Conservation (phyloP, 768 basidiomycete species). For the Psilocybe cyanescens region DNA sequence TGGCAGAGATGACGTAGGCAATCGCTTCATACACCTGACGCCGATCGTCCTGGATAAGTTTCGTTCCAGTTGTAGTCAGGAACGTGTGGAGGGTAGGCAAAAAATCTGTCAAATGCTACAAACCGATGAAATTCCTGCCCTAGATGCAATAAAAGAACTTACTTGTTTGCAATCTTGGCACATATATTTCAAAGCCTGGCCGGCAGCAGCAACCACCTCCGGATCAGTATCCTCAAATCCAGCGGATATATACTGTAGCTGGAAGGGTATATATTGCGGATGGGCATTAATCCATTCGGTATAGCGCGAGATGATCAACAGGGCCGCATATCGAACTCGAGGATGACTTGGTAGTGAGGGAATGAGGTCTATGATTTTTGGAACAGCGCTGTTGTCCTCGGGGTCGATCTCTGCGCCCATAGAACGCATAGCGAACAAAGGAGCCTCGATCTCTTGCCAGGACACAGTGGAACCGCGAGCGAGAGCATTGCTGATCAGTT, state of each 20-base stretch:
- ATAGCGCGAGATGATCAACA: slow-evolving; percentile 94
- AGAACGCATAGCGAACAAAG: slow-evolving; percentile 95
- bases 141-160: slow-evolving; percentile 17
- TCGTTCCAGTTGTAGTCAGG: slow-evolving; percentile 76
- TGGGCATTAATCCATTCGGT: slow-evolving; percentile 96
- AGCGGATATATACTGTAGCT: slow-evolving; percentile 88
- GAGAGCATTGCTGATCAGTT: slow-evolving; percentile 77
- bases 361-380: slow-evolving; percentile 94
- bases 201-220: slow-evolving; percentile 92
- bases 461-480: slow-evolving; percentile 61
- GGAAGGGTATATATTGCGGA: slow-evolving; percentile 82
- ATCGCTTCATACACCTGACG: slow-evolving; percentile 96
- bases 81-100: slow-evolving; percentile 91
- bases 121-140: slow-evolving; percentile 7
- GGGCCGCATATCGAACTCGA: slow-evolving; percentile 91
- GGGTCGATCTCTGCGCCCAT: slow-evolving; percentile 96
- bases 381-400: slow-evolving; percentile 82
- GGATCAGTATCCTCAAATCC: slow-evolving; percentile 84
- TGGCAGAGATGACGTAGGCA: slow-evolving; percentile 91
- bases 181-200: slow-evolving; percentile 94
- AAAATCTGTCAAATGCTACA: slow-evolving; percentile 88
- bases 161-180: slow-evolving; percentile 96
- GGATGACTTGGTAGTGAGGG: slow-evolving; percentile 90
- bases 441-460: slow-evolving; percentile 98
- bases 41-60: slow-evolving; percentile 84